Evolutionary conservation across 805 yeast genomes (phyloP), one percentile per base, ranked within the genome.

Genomic region (Candida germanica): DNA sequence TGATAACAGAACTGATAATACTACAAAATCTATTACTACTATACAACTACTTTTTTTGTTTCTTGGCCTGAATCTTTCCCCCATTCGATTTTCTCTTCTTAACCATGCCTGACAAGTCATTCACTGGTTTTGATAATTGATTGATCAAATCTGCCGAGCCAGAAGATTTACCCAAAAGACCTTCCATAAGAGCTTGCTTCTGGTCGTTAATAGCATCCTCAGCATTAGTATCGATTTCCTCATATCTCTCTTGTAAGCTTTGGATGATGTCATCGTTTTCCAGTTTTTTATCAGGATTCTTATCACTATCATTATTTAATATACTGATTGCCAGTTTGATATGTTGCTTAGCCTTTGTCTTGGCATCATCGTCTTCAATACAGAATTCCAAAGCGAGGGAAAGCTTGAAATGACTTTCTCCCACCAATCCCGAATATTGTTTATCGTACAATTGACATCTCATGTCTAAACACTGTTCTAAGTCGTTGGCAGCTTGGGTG

Each of bases 321-420:
- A 74, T 44, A 23, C 43, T 38, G 15, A 75, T 69, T 4, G 95
- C 83, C 38, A 61, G 56, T 26, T 64, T 54, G 56, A 80, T 68
- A 31, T 82, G 76, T 1, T 69, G 67, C 3, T 76, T 68, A 6
- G 87, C 84, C 44, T 67, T 62, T 6, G 57, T 51, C 36, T 74
- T 71, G 48, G 71, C 63, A 0, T 49, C 46, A 0, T 70, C 68
- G 45, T 72, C 73, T 29, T 75, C 84, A n/a, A 69, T 69, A 39
- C 75, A 64, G 48, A 84, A 82, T 50, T 88, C 96, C 38, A 76
- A 64, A 0, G 95, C 93, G 33, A 87, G 64, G 0, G 95, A 82
- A 26, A 86, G 65, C 58, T 85, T 86, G 64, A 80, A 88, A 57
- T 84, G 84, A 0, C 87, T 80, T 56, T 87, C 95, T 12, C 89